phyloP scores from a whole-genome alignment of 176 grass and related monocot genomes.

The Saccharum officinarum region DNA sequence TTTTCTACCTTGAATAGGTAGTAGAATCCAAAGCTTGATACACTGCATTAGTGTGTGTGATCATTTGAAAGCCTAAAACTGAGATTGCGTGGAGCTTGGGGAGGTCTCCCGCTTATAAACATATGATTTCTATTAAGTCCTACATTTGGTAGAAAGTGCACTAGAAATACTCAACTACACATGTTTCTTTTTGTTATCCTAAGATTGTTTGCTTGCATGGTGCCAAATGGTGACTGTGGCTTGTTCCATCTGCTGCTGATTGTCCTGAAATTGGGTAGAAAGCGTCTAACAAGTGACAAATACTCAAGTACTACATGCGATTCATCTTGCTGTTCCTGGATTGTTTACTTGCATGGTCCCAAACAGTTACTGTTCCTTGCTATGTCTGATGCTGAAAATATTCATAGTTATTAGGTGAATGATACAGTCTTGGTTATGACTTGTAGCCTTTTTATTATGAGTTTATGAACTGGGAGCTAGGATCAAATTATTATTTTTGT shows the following conservation, averaged over 20 bases:
- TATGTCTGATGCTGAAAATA: conserved; percentile 8
- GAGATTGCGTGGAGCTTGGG: neutral
- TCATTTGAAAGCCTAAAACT: neutral
- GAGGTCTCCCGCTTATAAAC: neutral
- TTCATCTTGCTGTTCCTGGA: neutral
- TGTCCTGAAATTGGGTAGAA: neutral
- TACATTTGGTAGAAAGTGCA: conserved; percentile 3
- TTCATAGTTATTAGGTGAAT: conserved; percentile 12
- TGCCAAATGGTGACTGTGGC: neutral
- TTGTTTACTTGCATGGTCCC: conserved; percentile 11
- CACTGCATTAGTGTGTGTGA: neutral
- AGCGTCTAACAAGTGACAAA: conserved; percentile 3
- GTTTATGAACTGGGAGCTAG: neutral
- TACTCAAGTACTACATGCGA: neutral
- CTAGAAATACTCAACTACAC: conserved; percentile 6
- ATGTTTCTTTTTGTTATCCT: neutral
- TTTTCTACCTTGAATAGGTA: neutral
- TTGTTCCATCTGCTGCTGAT: conserved; percentile 6
- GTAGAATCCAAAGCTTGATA: neutral
- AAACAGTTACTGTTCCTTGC: neutral
- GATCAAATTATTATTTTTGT: conserved; percentile 3
- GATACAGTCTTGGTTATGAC: neutral
- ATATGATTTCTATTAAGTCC: neutral
- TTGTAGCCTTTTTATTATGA: neutral
- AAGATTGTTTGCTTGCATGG: neutral